phyloP scores from a whole-genome alignment of 1,284 basidiomycete genomes.

The Malassezia nana region DNA sequence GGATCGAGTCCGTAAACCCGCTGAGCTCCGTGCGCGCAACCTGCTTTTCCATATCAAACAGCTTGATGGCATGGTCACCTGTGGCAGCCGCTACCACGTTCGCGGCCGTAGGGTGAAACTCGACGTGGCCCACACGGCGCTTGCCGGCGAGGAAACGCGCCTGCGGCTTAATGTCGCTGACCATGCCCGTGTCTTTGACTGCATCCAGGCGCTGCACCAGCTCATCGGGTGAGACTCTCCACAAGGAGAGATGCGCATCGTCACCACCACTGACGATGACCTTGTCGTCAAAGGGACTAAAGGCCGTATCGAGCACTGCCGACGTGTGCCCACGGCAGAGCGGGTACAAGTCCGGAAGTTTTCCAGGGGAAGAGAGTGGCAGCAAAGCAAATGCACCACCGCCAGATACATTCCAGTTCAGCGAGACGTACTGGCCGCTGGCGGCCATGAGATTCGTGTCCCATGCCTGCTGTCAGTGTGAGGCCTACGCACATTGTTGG shows the following conservation, averaged over 20 bases:
- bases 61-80: slow-evolving; percentile 75
- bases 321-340: slow-evolving; percentile 74
- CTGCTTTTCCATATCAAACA: slow-evolving; percentile 64
- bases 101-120: slow-evolving; percentile 83
- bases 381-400: slow-evolving; percentile 90
- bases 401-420: slow-evolving; percentile 90
- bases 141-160: slow-evolving; percentile 48
- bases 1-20: slow-evolving; percentile 79
- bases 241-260: slow-evolving; percentile 84
- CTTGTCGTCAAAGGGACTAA: slow-evolving; percentile 86
- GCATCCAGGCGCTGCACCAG: slow-evolving; percentile 32
- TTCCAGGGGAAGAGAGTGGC: slow-evolving; percentile 55
- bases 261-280: slow-evolving; percentile 82
- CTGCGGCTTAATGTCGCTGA: slow-evolving; percentile 65
- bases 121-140: slow-evolving; percentile 81
- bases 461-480: slow-evolving; percentile 57
- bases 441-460: slow-evolving; percentile 87
- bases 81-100: slow-evolving; percentile 78
- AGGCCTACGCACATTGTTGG: slow-evolving; percentile 32
- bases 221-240: slow-evolving; percentile 61
- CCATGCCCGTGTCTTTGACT: slow-evolving; percentile 50
- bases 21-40: slow-evolving; percentile 53
- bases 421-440: slow-evolving; percentile 61
- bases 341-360: slow-evolving; percentile 84
- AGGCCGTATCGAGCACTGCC: slow-evolving; percentile 87